Evolutionary conservation across 2,329 filamentous ascomycete genomes (phyloP), one percentile per base, ranked within the genome.

Genomic region (Talaromyces sp.): DNA sequence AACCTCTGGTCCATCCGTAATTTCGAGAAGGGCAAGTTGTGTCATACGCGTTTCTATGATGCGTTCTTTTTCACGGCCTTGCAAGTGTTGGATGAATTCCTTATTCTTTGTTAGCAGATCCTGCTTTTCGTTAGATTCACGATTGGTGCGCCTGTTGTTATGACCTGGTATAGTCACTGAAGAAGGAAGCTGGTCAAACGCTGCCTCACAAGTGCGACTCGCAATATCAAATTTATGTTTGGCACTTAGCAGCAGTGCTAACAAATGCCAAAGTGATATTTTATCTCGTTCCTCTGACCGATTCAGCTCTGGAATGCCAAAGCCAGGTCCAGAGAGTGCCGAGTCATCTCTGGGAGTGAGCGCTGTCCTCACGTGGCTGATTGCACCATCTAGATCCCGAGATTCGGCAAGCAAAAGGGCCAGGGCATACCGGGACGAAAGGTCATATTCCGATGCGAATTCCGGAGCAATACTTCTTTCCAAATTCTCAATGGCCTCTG

Each of bases 31-130:
- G 3, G 90, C 84, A 64, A 99, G 81, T 71, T 98, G 93, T 11
- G 93, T 97, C 86, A 98, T 96, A 75, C 96, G 96, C 65, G 97
- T 87, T 75, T 98, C 91, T n/a, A 99, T 78, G 46, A 99, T 88
- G 56, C 86, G 85, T 74, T 93, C 91, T 72, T 92, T 96, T 72
- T 98, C 93, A 28, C 87, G 86, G 63, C 88, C 86, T 66, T 92
- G 89, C 86, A 97, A 91, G 50, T 90, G 86, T 67, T 93, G 89
- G 0, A 96, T 67, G 83, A 54, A 91, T 72, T 3, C 87, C 86
- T 66, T 72, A 44, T 68, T 70, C 9, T 67, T 61, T 12, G 63
- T 68, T 11, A 42, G 39, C 14, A 65, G 60, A 16, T 64, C 64
- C 23, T 61, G 14, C 48, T 63, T 50, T 69, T 68, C 46, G 65